Base-by-base conservation (phyloP, 1,284 basidiomycete species). In the Kwoniella shivajii region DNA sequence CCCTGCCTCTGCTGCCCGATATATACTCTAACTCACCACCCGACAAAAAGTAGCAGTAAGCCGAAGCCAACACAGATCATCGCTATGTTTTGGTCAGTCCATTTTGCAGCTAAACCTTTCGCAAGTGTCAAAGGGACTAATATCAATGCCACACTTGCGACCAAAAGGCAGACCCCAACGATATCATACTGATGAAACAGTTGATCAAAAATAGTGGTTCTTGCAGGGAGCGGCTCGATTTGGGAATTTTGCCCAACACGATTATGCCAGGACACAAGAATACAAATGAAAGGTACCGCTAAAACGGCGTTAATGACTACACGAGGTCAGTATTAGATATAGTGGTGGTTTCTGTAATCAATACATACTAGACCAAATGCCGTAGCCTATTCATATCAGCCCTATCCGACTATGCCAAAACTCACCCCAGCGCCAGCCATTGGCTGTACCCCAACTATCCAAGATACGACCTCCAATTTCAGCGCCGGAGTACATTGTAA, bases 41-140 rank as follows among this genome's bases (percentile, higher is more conserved):
- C 46, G 20, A 55, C 18, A 22, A 55, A 55, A 4, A 55, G 44
- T 18, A 55, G 22, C 3, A 55, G 20, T 2, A 55, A 26, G 18
- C 26, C 53, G 46, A 55, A 55, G 22, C 53, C 53, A 13, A 42
- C 41, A 22, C 53, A 55, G 38, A 55, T 55, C 53, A 55, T 55
- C 7, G 53, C 53, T 13, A 55, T 49, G 34, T 55, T 55, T 13
- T 48, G 30, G 6, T 55, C 20, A 14, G 39, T 44, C 53, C 53
- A 55, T 43, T 55, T 47, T 9, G 53, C 27, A 31, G 53, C 53
- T 3, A 42, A 13, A 39, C 53, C 53, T 29, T 55, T 55, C 4
- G 53, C 53, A 20, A 55, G 22, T 13, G 45, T 55, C 14, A 55
- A 26, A 10, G 53, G 53, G 11, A 55, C 45, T 38, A 55, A 42